A percentile compares a stretch with the other conserved stretches of the same genome.
Evolutionary conservation across 1,284 basidiomycete species (phyloP).

Genomic region (Schizophyllum amplum): DNA sequence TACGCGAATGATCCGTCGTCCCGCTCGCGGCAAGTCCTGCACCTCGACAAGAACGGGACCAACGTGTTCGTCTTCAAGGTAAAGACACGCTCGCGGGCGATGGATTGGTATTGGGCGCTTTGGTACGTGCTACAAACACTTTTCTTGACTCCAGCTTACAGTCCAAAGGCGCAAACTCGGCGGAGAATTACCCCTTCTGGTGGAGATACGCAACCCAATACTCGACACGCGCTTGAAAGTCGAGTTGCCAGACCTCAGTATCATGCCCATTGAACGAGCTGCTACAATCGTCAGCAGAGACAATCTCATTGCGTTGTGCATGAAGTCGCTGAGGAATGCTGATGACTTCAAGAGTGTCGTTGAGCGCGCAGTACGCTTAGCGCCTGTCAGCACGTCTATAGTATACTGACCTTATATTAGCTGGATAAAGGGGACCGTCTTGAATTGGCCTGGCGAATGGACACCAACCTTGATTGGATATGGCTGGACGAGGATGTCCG

Average conservation of each 20-base stretch:
- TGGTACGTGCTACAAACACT: constrained; percentile 39
- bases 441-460: constrained; percentile 70
- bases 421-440: constrained; percentile 42
- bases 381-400: too few species aligned
- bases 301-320: constrained; percentile 55
- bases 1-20: constrained; percentile 38
- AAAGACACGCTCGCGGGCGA: constrained; percentile 61
- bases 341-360: constrained; percentile 60
- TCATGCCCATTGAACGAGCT: not conserved
- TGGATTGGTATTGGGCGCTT: constrained; percentile 80
- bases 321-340: constrained; percentile 41
- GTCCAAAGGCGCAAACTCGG: constrained; percentile 56
- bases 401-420: too few species aligned
- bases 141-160: not conserved
- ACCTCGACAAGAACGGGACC: constrained; percentile 49
- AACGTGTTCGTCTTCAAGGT: constrained; percentile 75
- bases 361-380: constrained; percentile 24
- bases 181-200: constrained; percentile 34
- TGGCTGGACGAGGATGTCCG: constrained; percentile 61
- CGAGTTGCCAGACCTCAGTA: constrained; percentile 33
- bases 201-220: constrained; percentile 38
- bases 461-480: constrained; percentile 73
- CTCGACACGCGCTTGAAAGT: constrained; percentile 56
- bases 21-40: constrained; percentile 36
- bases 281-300: constrained; percentile 35